Evolutionary conservation across 306 rosid species (phyloP).

Genomic region (Cucurbita ficifolia): DNA sequence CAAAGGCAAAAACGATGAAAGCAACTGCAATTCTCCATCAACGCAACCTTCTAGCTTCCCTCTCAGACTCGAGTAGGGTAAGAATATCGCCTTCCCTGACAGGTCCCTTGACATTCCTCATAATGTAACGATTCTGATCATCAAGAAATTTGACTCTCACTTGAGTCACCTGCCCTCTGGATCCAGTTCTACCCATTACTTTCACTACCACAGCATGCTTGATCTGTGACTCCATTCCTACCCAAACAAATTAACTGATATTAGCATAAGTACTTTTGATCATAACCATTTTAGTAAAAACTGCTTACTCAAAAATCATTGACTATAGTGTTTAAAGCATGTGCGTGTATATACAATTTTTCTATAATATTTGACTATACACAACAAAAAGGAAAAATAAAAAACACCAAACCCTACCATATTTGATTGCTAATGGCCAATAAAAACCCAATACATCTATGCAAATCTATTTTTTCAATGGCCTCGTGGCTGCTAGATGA

Average conservation of each 20-base stretch:
- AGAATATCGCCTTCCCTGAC: conserved; percentile 14
- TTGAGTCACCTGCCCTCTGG: conserved; percentile 12
- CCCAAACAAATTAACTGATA: not conserved
- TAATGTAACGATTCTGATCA: conserved; percentile 12
- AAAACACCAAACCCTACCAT: too few relatives aligned
- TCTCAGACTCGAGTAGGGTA: conserved; percentile 10
- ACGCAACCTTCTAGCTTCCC: conserved; percentile 12
- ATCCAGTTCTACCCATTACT: conserved; percentile 12
- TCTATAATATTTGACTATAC: too few relatives aligned
- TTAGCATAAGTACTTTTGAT: too few relatives aligned
- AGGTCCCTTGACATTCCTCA: conserved; percentile 12
- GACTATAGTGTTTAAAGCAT: too few relatives aligned
- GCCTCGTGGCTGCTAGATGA: not conserved
- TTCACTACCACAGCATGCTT: conserved; percentile 9
- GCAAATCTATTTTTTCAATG: too few relatives aligned
- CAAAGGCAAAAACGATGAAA: not conserved
- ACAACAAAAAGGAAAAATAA: too few relatives aligned
- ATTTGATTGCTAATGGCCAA: too few relatives aligned
- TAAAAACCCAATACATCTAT: too few relatives aligned
- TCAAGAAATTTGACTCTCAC: conserved; percentile 12
- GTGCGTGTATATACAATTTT: too few relatives aligned
- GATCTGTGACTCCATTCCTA: conserved; percentile 9
- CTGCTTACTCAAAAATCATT: too few relatives aligned
- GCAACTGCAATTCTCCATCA: not conserved
- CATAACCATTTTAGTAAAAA: too few relatives aligned